Conservation (phyloP, 2,329 filamentous ascomycete species). For the Hawksworthiomyces lignivorus region DNA sequence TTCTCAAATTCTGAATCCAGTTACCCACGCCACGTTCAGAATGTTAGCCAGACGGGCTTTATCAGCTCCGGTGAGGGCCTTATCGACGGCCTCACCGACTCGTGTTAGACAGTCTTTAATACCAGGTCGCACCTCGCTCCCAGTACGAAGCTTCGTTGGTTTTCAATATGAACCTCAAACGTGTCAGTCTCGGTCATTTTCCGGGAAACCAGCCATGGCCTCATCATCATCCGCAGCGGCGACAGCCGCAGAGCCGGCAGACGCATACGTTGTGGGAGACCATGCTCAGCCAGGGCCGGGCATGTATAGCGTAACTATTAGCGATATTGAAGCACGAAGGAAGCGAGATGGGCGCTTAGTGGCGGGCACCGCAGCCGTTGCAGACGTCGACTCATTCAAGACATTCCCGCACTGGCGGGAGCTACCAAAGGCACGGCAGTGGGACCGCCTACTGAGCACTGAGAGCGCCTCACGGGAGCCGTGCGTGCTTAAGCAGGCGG, state of each 20-base stretch:
- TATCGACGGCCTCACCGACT: neutral
- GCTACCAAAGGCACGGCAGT: slow-evolving; percentile 73
- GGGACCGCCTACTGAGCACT: slow-evolving; percentile 60
- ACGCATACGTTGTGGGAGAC: too few relatives aligned
- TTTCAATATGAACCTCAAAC: neutral
- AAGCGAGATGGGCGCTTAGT: slow-evolving; percentile 64
- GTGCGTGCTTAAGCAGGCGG: slow-evolving; percentile 76
- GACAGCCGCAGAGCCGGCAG: too few relatives aligned
- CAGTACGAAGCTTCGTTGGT: neutral
- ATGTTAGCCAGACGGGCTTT: neutral
- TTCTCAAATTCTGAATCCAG: neutral
- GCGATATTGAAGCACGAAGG: slow-evolving; percentile 60
- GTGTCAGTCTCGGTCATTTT: slow-evolving; percentile 4
- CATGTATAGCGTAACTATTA: slow-evolving; percentile 43
- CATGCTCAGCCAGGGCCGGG: neutral
- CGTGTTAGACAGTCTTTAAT: neutral
- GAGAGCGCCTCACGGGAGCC: slow-evolving; percentile 56
- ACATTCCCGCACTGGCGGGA: slow-evolving; percentile 38
- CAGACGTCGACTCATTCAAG: slow-evolving; percentile 79
- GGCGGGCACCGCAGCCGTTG: slow-evolving; percentile 67
- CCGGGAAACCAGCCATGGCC: slow-evolving; percentile 4
- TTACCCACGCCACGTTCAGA: too few relatives aligned
- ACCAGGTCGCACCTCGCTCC: neutral
- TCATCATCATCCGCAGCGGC: slow-evolving; percentile 3
- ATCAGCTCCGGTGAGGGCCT: neutral